Evolutionary conservation across 2,329 filamentous ascomycete genomes (phyloP), one percentile per base, ranked within the genome.

Genomic region (Fusarium sp.): DNA sequence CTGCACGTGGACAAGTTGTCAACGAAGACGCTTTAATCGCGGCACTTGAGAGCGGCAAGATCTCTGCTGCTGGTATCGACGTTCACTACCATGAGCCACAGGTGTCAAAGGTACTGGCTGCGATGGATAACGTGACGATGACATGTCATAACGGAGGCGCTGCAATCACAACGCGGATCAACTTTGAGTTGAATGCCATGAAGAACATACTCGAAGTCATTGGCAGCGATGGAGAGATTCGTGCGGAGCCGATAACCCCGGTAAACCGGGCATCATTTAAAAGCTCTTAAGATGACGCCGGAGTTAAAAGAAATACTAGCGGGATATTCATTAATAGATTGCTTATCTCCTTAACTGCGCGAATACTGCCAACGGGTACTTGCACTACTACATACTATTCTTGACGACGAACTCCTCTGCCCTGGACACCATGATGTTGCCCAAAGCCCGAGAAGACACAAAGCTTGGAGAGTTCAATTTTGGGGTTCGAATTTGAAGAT

Each of bases 81-180:
- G 89, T 90, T 14, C 87, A 89, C 78, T 85, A 85, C 7, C 76
- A 86, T 54, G 89, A 90, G 77, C 89, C 89, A 0, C 73, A 83
- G 64, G 85, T 90, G 8, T 78, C 76, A 5, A 78, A 77, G 66
- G 79, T 76, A 56, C 69, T 85, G 27, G 82, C 82, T 2, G 77
- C 71, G 0, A 83, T 84, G 81, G 79, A 82, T 10, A 84, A 85
- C 45, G 83, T 84, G 4, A 82, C 81, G 0, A 69, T 85, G 45
- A 82, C 83, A 1, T 79, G 79, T 1, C 82, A 85, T 40, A 81
- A 81, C n/a, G 83, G 78, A 0, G 83, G 83, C 1, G 81, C 80
- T 0, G 82, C 82, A 2, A 70, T 84, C 6, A 81, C 82, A 1
- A 83, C 80, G 16, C 75, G 83, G n/a, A 80, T 84, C 24, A 84